These are phyloP conservation scores for Vinca major DNA, from an alignment of 305 asterid species.

Conservation along the genomic window DNA sequence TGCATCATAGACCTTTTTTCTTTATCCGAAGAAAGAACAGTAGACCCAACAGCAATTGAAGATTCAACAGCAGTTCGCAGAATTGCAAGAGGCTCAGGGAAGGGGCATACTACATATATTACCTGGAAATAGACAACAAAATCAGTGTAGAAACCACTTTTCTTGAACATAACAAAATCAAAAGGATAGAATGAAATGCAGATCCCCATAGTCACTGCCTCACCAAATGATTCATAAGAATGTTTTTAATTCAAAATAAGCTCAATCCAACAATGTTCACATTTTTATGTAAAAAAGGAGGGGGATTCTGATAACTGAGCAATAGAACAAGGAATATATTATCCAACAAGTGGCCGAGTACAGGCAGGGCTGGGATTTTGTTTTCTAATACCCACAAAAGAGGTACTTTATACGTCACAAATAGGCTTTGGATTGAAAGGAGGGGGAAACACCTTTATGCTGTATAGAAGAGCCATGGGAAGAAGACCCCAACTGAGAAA, in stretches of 20 bases:
- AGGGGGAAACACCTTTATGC: no score
- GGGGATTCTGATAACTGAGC: neutral
- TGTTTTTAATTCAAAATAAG: neutral
- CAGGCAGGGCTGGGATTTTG: neutral
- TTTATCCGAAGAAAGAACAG: conserved; percentile 77
- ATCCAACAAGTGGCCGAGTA: neutral
- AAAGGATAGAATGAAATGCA: neutral
- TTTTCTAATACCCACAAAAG: neutral
- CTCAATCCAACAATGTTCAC: neutral
- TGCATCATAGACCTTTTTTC: conserved; percentile 81
- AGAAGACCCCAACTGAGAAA: no score
- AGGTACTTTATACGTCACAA: neutral
- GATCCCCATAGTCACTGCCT: neutral
- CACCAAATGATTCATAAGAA: neutral
- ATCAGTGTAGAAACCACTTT: conserved; percentile 1
- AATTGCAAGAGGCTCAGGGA: conserved; percentile 96
- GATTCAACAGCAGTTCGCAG: conserved; percentile 90
- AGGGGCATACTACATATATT: conserved; percentile 95
- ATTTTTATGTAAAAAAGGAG: neutral
- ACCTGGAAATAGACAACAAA: conserved; percentile 42
- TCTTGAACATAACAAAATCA: neutral
- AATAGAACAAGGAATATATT: neutral
- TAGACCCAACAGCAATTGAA: conserved; percentile 83
- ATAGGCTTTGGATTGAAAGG: neutral
- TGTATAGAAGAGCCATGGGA: no score